Evolutionary conservation across 345 rosid genomes (phyloP).

Genomic region (Mercurialis annua): DNA sequence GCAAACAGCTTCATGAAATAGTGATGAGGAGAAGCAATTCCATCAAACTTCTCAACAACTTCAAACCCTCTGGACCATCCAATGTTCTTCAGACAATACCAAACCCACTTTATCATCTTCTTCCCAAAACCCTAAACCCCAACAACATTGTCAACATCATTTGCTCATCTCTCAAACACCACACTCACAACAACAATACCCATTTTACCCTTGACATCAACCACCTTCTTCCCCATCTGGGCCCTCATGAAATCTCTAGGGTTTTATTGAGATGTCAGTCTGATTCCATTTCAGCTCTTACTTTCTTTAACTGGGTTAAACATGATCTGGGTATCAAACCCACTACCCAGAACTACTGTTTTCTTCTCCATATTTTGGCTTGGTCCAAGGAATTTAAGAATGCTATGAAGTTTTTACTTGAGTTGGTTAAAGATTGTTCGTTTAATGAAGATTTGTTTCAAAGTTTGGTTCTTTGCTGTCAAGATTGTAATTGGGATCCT

Average conservation of each 20-base stretch:
- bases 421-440: slow-evolving; percentile 15
- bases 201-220: slow-evolving; percentile 5
- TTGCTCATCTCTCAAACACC: slow-evolving; percentile 19
- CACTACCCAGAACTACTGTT: slow-evolving; percentile 17
- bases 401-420: slow-evolving; percentile 23
- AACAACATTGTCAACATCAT: slow-evolving; percentile 21
- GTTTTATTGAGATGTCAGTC: slow-evolving; percentile 30
- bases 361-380: slow-evolving; percentile 17
- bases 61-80: neutral
- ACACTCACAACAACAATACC: neutral
- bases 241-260: slow-evolving; percentile 21
- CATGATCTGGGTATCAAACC: slow-evolving; percentile 22
- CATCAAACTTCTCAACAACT: slow-evolving; percentile 1
- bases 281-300: slow-evolving; percentile 22
- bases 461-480: slow-evolving; percentile 17
- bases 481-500: slow-evolving; percentile 27
- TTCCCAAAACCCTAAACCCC: slow-evolving; percentile 27
- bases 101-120: slow-evolving; percentile 24
- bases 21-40: slow-evolving; percentile 8
- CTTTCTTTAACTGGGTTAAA: slow-evolving; percentile 29
- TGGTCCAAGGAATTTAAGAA: slow-evolving; percentile 22
- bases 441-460: slow-evolving; percentile 13
- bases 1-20: no score
- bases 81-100: slow-evolving; percentile 16
- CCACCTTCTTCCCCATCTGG: slow-evolving; percentile 23